A percentile compares a stretch with the other conserved stretches of the same genome.
Conservation (phyloP, 495 filamentous ascomycete species). For the Aspergillus indologenus region DNA sequence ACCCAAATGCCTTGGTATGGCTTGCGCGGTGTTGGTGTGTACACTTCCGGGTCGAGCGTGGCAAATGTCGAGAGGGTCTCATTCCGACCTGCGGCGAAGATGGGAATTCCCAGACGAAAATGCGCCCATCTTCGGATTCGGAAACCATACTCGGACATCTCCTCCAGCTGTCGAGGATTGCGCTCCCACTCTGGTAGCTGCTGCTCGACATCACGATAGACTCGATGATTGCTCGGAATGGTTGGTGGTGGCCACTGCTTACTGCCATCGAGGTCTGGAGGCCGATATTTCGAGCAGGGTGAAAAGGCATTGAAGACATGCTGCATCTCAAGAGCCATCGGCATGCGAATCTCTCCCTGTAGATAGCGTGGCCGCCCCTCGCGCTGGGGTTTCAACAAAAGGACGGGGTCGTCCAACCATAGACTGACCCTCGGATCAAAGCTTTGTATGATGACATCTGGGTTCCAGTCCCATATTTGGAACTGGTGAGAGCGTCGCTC, state of each 20-base stretch:
- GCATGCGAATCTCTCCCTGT: conserved; percentile 50
- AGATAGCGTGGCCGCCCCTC: conserved; percentile 21
- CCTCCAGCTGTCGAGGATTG: conserved; percentile 37
- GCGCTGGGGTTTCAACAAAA: conserved; percentile 52
- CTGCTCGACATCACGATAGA: conserved; percentile 22
- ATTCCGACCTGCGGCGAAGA: conserved; percentile 45
- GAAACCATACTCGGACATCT: conserved; percentile 64
- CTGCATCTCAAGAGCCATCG: conserved; percentile 47
- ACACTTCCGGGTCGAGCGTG: conserved; percentile 66
- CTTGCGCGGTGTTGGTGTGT: conserved; percentile 73
- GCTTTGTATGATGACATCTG: conserved; percentile 67
- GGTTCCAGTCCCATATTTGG: conserved; percentile 60
- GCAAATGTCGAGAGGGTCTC: conserved; percentile 72
- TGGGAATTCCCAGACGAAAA: conserved; percentile 34
- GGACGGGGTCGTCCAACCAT: conserved; percentile 66
- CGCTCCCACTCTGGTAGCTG: conserved; percentile 40
- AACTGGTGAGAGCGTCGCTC: conserved; percentile 49
- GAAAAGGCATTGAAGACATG: conserved; percentile 47
- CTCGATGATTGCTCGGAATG: conserved; percentile 55
- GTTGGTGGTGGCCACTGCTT: conserved; percentile 71
- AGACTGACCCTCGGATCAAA: conserved; percentile 68
- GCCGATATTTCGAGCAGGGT: conserved; percentile 39
- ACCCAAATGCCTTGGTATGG: conserved; percentile 90
- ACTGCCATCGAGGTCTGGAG: conserved; percentile 26
- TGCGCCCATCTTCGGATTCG: conserved; percentile 72